Evolutionary conservation across 805 yeast species (phyloP), one percentile per base, ranked within the genome.

Genomic region (Metschnikowia anglica): DNA sequence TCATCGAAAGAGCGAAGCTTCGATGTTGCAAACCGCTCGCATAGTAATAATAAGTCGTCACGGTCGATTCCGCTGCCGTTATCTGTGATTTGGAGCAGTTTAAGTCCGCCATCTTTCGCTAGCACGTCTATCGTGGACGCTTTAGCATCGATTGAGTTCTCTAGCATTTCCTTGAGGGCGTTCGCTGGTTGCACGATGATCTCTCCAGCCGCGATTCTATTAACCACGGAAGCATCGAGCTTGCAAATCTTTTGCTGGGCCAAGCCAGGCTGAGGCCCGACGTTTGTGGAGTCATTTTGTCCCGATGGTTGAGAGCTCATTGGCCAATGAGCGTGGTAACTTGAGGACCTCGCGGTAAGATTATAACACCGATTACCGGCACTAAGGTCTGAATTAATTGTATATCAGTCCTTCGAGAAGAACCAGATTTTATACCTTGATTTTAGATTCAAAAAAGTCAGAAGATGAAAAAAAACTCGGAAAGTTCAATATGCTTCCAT

Each of bases 201-300:
- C 66, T 93, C 98, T 0, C 99, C 99, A 1, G 99, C 99, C 0
- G 99, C 99, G 20, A 93, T 93, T 48, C 83, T 78, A 61, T 89
- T 90, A 37, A 93, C 86, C 16, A 90, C 97, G 2, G 79, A 61
- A 12, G 68, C 68, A 34, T 84, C 93, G 18, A 91, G 73, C 13
- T 77, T 43, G 13, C 49, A 46, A 18, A 52, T 52, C 13, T 41
- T 43, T 16, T 37, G 29, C 26, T 34, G 34, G 21, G 20, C 23
- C 28, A 17, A 26, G 9, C 18, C 23, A 12, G 20, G 23, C 13
- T 19, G 26, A 9, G 18, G 1, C n/a, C 19, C 26, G 24, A 2
- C 19, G n/a, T 28, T 20, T 18, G 30, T 12, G 13, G 18, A 12
- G 25, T n/a, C 24, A 6, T 23, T 19, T 17, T 19, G 16, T 18